Conservation (phyloP, 2,329 filamentous ascomycete genomes). For the Xylariaceae sp. region DNA sequence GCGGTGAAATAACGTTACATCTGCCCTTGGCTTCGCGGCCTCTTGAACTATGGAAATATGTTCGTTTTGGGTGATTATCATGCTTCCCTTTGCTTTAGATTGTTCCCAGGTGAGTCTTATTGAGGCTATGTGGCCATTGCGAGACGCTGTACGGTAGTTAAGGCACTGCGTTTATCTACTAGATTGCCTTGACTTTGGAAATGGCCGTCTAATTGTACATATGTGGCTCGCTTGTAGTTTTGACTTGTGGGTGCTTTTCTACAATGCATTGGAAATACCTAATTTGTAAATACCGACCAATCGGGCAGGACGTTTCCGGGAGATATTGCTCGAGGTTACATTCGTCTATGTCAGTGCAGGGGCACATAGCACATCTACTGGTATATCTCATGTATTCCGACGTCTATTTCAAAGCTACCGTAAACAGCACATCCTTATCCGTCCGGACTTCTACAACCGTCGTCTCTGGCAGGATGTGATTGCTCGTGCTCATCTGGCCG, state of each 20-base stretch:
- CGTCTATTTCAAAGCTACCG: constrained; percentile 55
- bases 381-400: not conserved
- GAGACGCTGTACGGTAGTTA: not conserved
- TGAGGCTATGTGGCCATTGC: not conserved
- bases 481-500: constrained; percentile 72
- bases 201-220: not conserved
- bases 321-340: not conserved
- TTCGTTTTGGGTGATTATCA: not conserved
- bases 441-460: constrained; percentile 60
- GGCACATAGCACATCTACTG: not conserved
- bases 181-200: not conserved
- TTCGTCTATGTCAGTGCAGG: not conserved
- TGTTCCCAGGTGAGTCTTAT: not conserved
- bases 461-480: constrained; percentile 61
- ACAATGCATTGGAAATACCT: too few species aligned
- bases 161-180: not conserved
- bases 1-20: not conserved
- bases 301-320: not conserved
- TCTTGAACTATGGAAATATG: not conserved
- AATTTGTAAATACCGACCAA: not conserved
- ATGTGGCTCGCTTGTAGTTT: not conserved
- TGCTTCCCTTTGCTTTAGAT: not conserved
- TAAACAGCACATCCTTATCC: constrained; percentile 66
- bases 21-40: constrained; percentile 2
- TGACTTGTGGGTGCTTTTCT: not conserved